Conservation (phyloP, 1,284 basidiomycete species). For the Ganoderma lingzhi region DNA sequence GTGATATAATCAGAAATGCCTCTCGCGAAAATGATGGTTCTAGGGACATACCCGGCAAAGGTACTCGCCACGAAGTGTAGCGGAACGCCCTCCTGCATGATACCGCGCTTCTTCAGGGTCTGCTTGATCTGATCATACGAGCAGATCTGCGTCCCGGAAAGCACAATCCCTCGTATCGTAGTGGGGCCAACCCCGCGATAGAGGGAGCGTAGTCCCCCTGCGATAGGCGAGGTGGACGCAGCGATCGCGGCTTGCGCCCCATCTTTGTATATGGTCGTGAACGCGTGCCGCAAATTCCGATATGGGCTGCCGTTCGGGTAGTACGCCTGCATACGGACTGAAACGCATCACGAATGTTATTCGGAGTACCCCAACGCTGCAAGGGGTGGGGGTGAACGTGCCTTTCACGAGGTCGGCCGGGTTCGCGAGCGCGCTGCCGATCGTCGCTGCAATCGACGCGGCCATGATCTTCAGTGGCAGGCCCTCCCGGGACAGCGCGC, state of each 20-base stretch:
- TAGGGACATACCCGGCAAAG: slow-evolving; percentile 44
- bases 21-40: neutral
- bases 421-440: slow-evolving; percentile 48
- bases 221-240: slow-evolving; percentile 22
- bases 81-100: slow-evolving; percentile 46
- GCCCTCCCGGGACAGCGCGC: slow-evolving; percentile 43
- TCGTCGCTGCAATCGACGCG: slow-evolving; percentile 45
- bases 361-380: neutral
- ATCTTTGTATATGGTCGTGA: slow-evolving; percentile 44
- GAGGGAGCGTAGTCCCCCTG: slow-evolving; percentile 43
- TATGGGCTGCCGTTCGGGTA: slow-evolving; percentile 47
- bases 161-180: slow-evolving; percentile 46
- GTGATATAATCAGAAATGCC: neutral
- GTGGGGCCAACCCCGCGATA: slow-evolving; percentile 49
- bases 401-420: slow-evolving; percentile 51
- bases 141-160: slow-evolving; percentile 48
- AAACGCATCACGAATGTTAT: neutral
- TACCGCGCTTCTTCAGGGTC: slow-evolving; percentile 41
- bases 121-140: slow-evolving; percentile 52
- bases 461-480: slow-evolving; percentile 46
- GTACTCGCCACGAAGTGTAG: slow-evolving; percentile 47
- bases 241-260: slow-evolving; percentile 34
- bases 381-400: slow-evolving; percentile 19
- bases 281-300: slow-evolving; percentile 44
- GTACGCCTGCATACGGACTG: slow-evolving; percentile 50